These are phyloP conservation scores for Didymella exigua DNA, from an alignment of 2,329 filamentous ascomycete genomes.

Conservation along the genomic window DNA sequence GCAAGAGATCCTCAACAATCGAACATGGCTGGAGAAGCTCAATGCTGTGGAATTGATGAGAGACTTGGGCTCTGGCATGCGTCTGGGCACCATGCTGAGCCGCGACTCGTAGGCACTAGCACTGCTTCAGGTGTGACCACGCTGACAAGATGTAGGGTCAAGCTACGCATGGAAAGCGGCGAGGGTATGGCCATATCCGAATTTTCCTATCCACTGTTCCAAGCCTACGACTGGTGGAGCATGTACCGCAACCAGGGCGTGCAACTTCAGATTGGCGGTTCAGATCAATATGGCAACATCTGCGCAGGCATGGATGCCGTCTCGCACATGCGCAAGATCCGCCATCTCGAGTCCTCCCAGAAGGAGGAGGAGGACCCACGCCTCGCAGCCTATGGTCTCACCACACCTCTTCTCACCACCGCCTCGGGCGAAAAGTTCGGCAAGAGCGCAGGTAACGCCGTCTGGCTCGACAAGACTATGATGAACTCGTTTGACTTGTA, in stretches of 20 bases:
- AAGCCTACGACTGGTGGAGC: conserved; percentile 96
- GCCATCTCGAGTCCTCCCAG: conserved; percentile 17
- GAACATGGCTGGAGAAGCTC: conserved; percentile 76
- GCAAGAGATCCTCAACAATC: conserved; percentile 78
- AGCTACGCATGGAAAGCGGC: conserved; percentile 79
- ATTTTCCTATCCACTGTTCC: conserved; percentile 89
- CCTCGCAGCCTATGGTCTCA: conserved; percentile 76
- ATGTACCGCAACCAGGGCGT: conserved; percentile 72
- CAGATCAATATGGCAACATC: conserved; percentile 97
- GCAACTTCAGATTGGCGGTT: conserved; percentile 90
- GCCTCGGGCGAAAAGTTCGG: conserved; percentile 88
- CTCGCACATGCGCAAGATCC: conserved; percentile 68
- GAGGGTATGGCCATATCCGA: conserved; percentile 95
- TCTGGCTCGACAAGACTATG: conserved; percentile 87
- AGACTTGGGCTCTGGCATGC: conserved; percentile 72
- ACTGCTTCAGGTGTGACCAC: no score
- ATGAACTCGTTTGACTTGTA: conserved; percentile 87
- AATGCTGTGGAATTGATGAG: conserved; percentile 76
- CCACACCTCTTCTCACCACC: conserved; percentile 87
- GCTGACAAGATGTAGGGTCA: conserved; percentile 62
- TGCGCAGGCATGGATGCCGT: conserved; percentile 85
- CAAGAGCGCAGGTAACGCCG: conserved; percentile 89
- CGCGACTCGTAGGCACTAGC: conserved; percentile 75
- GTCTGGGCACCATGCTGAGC: conserved; percentile 84
- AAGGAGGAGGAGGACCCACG: conserved; percentile 43